Percentiles rank a stretch among this genome's conserved stretches.
Evolutionary conservation across 2,329 filamentous ascomycete genomes (phyloP).

Genomic region (Colletotrichum incanum): DNA sequence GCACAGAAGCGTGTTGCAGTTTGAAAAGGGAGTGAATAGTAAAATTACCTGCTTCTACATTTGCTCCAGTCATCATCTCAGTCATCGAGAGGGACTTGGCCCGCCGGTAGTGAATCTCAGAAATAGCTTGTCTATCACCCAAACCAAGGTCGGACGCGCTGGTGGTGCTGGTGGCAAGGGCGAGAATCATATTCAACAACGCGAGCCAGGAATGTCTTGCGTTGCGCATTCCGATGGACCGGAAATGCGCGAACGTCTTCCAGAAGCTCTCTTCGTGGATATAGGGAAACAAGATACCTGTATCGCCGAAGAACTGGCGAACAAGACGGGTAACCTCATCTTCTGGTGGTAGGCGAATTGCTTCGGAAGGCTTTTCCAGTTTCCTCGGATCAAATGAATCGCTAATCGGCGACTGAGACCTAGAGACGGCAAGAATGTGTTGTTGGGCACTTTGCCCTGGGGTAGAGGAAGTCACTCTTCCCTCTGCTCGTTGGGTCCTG

Average conservation of each 20-base stretch:
- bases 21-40: neutral
- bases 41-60: slow-evolving; percentile 60
- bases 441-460: neutral
- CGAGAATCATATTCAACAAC: slow-evolving; percentile 65
- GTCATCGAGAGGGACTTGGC: slow-evolving; percentile 60
- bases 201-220: slow-evolving; percentile 66
- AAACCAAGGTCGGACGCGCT: slow-evolving; percentile 50
- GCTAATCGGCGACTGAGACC: slow-evolving; percentile 25
- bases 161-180: slow-evolving; percentile 60
- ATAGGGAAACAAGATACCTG: slow-evolving; percentile 51
- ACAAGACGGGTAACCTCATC: slow-evolving; percentile 45
- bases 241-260: slow-evolving; percentile 45
- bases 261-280: slow-evolving; percentile 49
- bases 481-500: slow-evolving; percentile 12
- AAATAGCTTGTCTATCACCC: slow-evolving; percentile 55
- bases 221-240: slow-evolving; percentile 47
- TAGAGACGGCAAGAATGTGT: slow-evolving; percentile 25
- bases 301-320: slow-evolving; percentile 48
- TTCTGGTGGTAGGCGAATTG: slow-evolving; percentile 42
- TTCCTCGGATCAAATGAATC: slow-evolving; percentile 27
- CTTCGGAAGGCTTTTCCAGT: slow-evolving; percentile 26
- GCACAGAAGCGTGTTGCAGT: neutral
- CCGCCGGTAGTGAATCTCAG: slow-evolving; percentile 62
- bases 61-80: slow-evolving; percentile 58
- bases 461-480: neutral